phyloP scores from a whole-genome alignment of 1,284 basidiomycete genomes.

The Rugiboletus extremiorientalis region DNA sequence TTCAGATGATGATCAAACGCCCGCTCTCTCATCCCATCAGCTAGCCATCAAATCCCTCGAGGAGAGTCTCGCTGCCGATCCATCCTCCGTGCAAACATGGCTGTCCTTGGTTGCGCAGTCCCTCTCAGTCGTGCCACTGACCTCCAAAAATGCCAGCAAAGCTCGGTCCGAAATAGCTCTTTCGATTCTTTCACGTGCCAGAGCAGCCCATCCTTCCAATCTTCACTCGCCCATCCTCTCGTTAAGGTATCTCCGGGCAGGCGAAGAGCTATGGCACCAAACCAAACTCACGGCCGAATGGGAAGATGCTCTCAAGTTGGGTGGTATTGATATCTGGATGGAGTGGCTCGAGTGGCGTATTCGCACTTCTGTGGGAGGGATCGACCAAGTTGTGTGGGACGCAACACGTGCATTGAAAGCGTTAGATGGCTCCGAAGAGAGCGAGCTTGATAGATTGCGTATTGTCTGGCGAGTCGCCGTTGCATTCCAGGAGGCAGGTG shows the following conservation, averaged over 20 bases:
- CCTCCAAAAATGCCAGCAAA: constrained; percentile 63
- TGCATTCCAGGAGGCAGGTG: constrained; percentile 76
- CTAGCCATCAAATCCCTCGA: constrained; percentile 59
- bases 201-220: constrained; percentile 56
- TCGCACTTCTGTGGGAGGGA: constrained; percentile 42
- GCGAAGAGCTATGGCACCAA: constrained; percentile 68
- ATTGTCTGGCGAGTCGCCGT: constrained; percentile 71
- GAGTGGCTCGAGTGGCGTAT: constrained; percentile 79
- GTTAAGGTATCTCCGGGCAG: constrained; percentile 66
- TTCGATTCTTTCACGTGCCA: constrained; percentile 64
- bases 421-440: constrained; percentile 39
- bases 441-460: constrained; percentile 58
- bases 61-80: constrained; percentile 49
- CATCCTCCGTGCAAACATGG: constrained; percentile 59
- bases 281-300: constrained; percentile 62
- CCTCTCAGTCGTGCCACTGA: constrained; percentile 53
- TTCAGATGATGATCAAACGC: constrained; percentile 36
- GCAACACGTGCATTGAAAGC: constrained; percentile 43
- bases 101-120: constrained; percentile 62
- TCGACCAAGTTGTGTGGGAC: constrained; percentile 54
- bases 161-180: constrained; percentile 68
- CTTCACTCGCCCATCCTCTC: constrained; percentile 48
- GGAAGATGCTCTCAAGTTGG: constrained; percentile 61
- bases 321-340: constrained; percentile 58
- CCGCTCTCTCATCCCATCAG: constrained; percentile 53